phyloP scores from a whole-genome alignment of 495 filamentous ascomycete species.

The Hypoxylon cercidicola region DNA sequence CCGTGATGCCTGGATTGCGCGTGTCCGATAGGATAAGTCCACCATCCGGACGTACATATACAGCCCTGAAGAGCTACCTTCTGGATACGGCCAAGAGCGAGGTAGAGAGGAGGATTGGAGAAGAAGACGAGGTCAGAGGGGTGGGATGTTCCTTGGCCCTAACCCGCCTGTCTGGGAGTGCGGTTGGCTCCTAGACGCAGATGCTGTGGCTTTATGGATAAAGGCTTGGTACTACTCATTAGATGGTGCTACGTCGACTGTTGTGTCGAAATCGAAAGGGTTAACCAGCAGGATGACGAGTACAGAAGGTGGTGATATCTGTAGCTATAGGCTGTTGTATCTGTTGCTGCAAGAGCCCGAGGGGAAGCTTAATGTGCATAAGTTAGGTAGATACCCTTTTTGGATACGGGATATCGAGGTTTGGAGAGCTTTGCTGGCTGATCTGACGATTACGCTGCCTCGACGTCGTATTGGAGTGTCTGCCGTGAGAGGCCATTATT shows the following conservation, averaged over 20 bases:
- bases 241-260: conserved; percentile 24
- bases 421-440: conserved; percentile 28
- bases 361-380: conserved; percentile 24
- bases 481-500: conserved; percentile 35
- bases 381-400: conserved; percentile 28
- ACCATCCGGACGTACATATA: conserved; percentile 29
- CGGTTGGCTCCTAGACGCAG: conserved; percentile 35
- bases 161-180: conserved; percentile 42
- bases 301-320: conserved; percentile 20
- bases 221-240: conserved; percentile 31
- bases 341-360: conserved; percentile 15
- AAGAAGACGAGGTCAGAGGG: conserved; percentile 25
- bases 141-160: conserved; percentile 38
- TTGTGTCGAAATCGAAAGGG: conserved; percentile 3
- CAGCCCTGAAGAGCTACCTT: conserved; percentile 27
- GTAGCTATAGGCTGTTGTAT: conserved; percentile 20
- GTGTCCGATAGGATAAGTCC: conserved; percentile 39
- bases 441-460: conserved; percentile 36
- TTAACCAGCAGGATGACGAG: conserved; percentile 20
- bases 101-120: conserved; percentile 20
- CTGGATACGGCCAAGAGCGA: conserved; percentile 31
- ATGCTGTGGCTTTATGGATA: conserved; percentile 33
- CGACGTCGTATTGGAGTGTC: conserved; percentile 37
- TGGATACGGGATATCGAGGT: conserved; percentile 39
- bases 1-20: conserved; percentile 30